Base-by-base conservation (phyloP, 805 yeast genomes). In the Candida yuanshanica region DNA sequence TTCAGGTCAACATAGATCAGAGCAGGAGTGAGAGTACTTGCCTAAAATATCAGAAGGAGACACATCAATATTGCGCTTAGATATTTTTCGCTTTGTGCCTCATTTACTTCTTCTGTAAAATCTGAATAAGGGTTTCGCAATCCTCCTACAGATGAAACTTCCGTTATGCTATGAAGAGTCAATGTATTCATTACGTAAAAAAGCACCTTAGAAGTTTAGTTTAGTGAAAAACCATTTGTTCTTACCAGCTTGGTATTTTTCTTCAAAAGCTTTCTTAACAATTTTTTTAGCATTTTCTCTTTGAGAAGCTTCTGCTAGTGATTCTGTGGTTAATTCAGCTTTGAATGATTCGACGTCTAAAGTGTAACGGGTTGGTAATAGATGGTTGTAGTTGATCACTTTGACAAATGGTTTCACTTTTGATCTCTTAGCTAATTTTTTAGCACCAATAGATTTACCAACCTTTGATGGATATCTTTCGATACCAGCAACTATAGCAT, bases 141-240 rank as follows among this genome's bases (percentile, higher is more conserved):
- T n/a, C n/a, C n/a, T n/a, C n/a, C n/a, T n/a, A n/a, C n/a, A n/a
- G n/a, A n/a, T n/a, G n/a, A n/a, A n/a, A n/a, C n/a, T n/a, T n/a
- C n/a, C n/a, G n/a, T n/a, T n/a, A n/a, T n/a, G n/a, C n/a, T n/a
- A n/a, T n/a, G n/a, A n/a, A n/a, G n/a, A n/a, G n/a, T n/a, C n/a
- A n/a, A n/a, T 27, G 16, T 11, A 27, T 27, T 14, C 18, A 14
- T 27, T 27, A 14, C 31, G n/a, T 5, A 7, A 27, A 14, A 10
- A 27, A 27, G 18, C 5, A 27, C 7, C 18, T 27, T 85, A 87
- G 77, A 87, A 87, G 77, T 83, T 81, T 70, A 87, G 83, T 79
- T 93, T 93, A 74, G 95, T 82, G 90, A 93, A 93, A 82, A 93
- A 93, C 99, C 99, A 93, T 79, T 89, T 90, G 90, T 91, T 91